These are phyloP conservation scores for Cerrena zonata DNA, from an alignment of 1,284 basidiomycete species.

Conservation along the genomic window DNA sequence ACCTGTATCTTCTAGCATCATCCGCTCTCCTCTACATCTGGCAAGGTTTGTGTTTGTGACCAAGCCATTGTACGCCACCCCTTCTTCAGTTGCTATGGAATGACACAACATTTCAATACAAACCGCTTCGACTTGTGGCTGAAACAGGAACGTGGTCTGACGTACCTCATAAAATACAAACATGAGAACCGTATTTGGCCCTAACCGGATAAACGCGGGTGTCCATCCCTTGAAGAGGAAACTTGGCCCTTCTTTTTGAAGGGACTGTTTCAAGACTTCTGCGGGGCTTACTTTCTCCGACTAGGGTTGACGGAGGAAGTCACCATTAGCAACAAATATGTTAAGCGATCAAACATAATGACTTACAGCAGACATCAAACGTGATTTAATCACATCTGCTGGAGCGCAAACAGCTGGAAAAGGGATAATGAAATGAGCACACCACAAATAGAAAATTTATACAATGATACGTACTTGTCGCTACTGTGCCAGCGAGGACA, in stretches of 20 bases:
- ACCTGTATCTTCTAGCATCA: too few species aligned
- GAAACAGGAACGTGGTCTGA: too few species aligned
- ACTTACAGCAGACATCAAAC: conserved; percentile 68
- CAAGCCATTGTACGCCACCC: conserved; percentile 36
- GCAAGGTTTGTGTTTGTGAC: too few species aligned
- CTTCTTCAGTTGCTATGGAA: conserved; percentile 58
- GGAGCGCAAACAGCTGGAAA: conserved; percentile 83
- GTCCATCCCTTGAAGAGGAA: conserved; percentile 91
- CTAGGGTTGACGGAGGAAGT: conserved; percentile 13
- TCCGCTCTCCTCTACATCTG: too few species aligned
- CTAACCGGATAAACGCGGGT: conserved; percentile 77
- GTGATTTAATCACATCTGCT: conserved; percentile 79
- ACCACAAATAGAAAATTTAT: not conserved
- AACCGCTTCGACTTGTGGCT: not conserved
- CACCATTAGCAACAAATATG: too few species aligned
- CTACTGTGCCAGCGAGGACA: conserved; percentile 74
- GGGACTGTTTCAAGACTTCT: conserved; percentile 50
- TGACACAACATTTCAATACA: not conserved
- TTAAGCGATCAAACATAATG: too few species aligned
- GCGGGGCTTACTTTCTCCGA: conserved; percentile 41
- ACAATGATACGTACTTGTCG: conserved; percentile 60
- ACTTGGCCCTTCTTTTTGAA: conserved; percentile 69
- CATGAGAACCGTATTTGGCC: conserved; percentile 77
- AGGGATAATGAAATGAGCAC: conserved; percentile 12
- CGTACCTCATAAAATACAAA: conserved; percentile 81